A percentile compares a stretch with the other conserved stretches of the same genome.
phyloP scores from a whole-genome alignment of 2,329 filamentous ascomycete species.

The Beauveria scarabaeidicola region DNA sequence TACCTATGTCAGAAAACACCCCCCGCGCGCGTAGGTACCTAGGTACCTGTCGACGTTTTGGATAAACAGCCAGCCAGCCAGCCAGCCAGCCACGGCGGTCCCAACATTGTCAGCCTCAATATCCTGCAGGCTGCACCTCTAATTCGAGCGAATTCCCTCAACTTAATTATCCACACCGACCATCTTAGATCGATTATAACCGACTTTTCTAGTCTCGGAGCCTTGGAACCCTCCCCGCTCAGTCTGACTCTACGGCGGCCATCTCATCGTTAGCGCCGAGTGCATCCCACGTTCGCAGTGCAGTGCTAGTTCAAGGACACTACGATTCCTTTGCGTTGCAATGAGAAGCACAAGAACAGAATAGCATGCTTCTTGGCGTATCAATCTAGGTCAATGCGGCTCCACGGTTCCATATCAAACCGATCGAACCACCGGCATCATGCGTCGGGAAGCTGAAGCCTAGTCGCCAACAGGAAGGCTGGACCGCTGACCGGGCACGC shows the following conservation, averaged over 20 bases:
- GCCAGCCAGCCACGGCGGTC: no score
- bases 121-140: not conserved
- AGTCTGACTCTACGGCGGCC: constrained; percentile 4
- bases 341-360: not conserved
- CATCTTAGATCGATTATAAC: not conserved
- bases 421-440: not conserved
- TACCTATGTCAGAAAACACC: no score
- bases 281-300: not conserved
- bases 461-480: not conserved
- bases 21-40: no score
- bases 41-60: not conserved
- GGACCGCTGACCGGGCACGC: constrained; percentile 2
- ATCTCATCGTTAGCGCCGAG: not conserved
- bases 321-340: not conserved
- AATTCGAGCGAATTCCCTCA: not conserved
- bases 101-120: no score
- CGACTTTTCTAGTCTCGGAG: not conserved
- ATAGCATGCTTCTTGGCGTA: not conserved
- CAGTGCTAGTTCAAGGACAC: not conserved
- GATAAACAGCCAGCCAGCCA: no score
- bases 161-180: not conserved
- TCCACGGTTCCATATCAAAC: not conserved
- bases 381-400: not conserved
- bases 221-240: not conserved
- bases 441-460: not conserved